Conservation (phyloP, 2,329 filamentous ascomycete genomes). For the Ophiocordyceps camponoti-leonardi region DNA sequence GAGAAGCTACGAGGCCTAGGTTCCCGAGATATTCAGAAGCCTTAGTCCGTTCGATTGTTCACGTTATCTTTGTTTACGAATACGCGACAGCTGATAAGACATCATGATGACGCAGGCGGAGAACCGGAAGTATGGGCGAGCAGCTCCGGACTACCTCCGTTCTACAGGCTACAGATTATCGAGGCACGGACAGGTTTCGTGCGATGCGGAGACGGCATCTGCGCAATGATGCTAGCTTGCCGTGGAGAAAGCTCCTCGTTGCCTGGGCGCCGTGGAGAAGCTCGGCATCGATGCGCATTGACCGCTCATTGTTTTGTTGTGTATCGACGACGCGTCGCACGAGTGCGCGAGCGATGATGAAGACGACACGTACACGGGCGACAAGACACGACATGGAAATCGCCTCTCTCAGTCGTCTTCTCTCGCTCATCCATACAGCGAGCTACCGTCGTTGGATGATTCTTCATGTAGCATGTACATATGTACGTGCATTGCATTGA, state of each 20-base stretch:
- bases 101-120: neutral
- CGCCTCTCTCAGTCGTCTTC: too few relatives aligned
- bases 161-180: too few relatives aligned
- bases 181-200: too few relatives aligned
- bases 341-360: neutral
- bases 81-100: neutral
- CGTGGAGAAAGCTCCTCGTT: too few relatives aligned
- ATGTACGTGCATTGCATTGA: neutral
- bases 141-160: too few relatives aligned
- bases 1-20: too few relatives aligned
- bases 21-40: too few relatives aligned
- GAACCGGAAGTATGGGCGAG: neutral
- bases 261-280: neutral
- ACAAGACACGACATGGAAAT: too few relatives aligned
- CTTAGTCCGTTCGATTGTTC: too few relatives aligned
- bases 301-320: neutral
- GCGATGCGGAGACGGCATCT: too few relatives aligned
- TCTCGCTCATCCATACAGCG: neutral
- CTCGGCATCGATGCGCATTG: neutral
- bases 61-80: neutral
- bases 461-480: neutral
- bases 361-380: neutral
- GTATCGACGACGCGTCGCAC: neutral
- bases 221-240: neutral
- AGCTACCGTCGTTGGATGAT: neutral